Evolutionary conservation across 2,329 filamentous ascomycete genomes (phyloP), one percentile per base, ranked within the genome.

Genomic region (Fusarium sarcochroum): DNA sequence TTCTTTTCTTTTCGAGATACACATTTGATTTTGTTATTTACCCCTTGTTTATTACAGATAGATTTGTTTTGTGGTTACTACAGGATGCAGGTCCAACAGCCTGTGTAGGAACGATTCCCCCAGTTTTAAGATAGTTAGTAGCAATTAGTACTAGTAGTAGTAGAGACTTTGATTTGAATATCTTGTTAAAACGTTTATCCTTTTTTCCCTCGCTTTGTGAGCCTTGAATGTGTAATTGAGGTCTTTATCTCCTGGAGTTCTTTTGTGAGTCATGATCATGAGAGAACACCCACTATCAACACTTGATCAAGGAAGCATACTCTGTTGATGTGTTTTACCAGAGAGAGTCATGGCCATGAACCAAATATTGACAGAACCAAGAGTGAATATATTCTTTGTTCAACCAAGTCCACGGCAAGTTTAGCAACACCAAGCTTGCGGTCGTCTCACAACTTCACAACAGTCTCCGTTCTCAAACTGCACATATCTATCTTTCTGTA

Each of bases 61-160:
- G 70, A 72, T 67, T 70, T 72, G 63, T 70, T 68, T 59, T 56
- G 15, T 45, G 55, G 59, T 72, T 60, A 45, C 63, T 66, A 68
- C 67, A 58, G 38, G 57, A 60, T 65, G 53, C 55, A 66, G 70
- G 70, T 66, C 63, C 66, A 70, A 70, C 68, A 72, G 53, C 66
- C 63, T 52, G 58, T 52, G 65, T 71, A 71, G 71, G 49, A 66
- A 68, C 71, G 52, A 68, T 70, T 57, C 66, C 63, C 68, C 70
- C 67, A 20, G 41, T 68, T 51, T 70, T 73, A 73, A 69, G 66
- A 69, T 61, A 60, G 58, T 48, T 54, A 61, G 53, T 47, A 62
- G 35, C 27, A 30, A 30, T 11, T 59, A 66, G 58, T 54, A n/a
- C n/a, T n/a, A 66, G 62, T 63, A 54, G 62, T 65, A 52, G 38